These are phyloP conservation scores for Solanum chiquidenum DNA, from an alignment of 257 asterid species.

Conservation along the genomic window DNA sequence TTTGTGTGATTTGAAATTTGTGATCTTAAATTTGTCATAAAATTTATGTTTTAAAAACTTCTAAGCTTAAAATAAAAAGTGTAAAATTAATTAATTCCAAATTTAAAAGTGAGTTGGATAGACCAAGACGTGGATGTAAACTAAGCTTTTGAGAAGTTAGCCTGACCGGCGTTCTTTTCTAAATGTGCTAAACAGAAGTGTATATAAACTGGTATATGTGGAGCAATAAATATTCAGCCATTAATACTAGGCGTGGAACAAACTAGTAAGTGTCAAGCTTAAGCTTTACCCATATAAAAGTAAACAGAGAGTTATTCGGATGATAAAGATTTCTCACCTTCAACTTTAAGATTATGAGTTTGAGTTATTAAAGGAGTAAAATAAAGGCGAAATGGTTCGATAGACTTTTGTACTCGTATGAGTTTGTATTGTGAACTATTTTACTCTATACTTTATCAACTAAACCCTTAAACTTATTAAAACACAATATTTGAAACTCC, in stretches of 20 bases:
- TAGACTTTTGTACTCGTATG: no score
- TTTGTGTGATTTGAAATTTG: not conserved
- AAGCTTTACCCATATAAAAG: not conserved
- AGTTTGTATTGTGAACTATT: no score
- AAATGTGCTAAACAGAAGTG: no score
- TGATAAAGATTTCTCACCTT: no score
- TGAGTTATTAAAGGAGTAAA: no score
- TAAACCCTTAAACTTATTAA: no score
- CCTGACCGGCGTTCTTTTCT: not conserved
- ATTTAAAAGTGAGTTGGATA: not conserved
- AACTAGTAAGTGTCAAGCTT: not conserved
- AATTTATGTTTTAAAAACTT: not conserved
- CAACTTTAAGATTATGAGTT: no score
- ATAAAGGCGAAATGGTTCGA: no score
- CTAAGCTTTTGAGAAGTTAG: not conserved
- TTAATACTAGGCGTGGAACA: not conserved
- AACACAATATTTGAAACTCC: no score
- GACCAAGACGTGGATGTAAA: not conserved
- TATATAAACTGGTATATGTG: no score
- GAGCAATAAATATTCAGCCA: not conserved
- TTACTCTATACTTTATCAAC: no score
- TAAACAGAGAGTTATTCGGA: no score
- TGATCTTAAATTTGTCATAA: not conserved
- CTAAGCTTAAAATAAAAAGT: not conserved
- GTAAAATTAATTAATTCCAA: not conserved